These are phyloP conservation scores for Corynascus novoguineensis DNA, from an alignment of 495 filamentous ascomycete genomes.

Conservation along the genomic window DNA sequence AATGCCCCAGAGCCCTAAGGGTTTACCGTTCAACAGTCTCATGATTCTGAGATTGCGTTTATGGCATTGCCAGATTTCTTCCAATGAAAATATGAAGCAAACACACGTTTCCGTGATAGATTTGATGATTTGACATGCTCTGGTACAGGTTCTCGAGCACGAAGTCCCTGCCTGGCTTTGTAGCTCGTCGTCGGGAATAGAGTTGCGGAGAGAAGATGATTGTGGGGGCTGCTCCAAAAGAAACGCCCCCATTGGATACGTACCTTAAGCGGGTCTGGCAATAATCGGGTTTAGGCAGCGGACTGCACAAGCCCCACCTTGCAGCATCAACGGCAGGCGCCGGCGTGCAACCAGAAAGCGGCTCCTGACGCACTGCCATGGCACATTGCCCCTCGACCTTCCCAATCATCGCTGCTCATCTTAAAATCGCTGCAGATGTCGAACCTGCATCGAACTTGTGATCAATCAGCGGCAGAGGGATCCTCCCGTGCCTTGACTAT, in stretches of 20 bases:
- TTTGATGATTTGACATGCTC: too few relatives aligned
- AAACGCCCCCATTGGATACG: background rate
- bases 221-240: background rate
- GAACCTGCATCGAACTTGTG: background rate
- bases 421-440: background rate
- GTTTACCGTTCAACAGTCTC: too few relatives aligned
- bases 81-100: too few relatives aligned
- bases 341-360: background rate
- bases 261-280: background rate
- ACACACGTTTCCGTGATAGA: too few relatives aligned
- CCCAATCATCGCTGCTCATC: background rate
- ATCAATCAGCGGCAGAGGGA: background rate
- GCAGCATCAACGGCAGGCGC: background rate
- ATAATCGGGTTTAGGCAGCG: conserved; percentile 9
- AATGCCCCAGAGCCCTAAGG: too few relatives aligned
- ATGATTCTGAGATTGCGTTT: too few relatives aligned
- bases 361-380: background rate
- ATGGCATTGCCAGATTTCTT: too few relatives aligned
- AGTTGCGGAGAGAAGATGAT: background rate
- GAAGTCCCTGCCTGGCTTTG: too few relatives aligned
- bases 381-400: background rate
- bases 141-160: too few relatives aligned
- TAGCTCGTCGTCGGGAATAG: background rate
- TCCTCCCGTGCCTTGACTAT: background rate
- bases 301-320: background rate